Evolutionary conservation across 139 green algal genomes (phyloP).

Genomic region (Gonium pectorale): DNA sequence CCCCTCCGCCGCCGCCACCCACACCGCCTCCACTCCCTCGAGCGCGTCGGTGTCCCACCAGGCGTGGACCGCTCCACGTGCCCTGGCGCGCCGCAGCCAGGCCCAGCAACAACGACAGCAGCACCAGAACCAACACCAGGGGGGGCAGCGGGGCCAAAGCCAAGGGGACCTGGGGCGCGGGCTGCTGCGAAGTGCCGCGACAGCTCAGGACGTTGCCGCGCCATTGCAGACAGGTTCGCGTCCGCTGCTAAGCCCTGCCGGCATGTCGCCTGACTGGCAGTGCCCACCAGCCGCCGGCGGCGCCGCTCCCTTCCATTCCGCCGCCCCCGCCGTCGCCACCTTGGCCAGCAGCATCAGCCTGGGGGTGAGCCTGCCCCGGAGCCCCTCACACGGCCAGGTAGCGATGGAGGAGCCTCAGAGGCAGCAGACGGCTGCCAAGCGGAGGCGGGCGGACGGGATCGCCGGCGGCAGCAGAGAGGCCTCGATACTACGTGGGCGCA

Average conservation of each 20-base stretch:
- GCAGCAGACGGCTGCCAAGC: too few species aligned
- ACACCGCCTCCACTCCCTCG: neutral
- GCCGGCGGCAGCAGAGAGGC: too few species aligned
- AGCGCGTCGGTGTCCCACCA: neutral
- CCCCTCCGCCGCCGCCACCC: neutral
- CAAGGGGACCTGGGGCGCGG: neutral
- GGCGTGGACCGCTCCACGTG: neutral
- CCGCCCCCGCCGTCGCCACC: too few species aligned
- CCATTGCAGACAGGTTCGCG: neutral
- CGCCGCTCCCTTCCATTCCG: neutral
- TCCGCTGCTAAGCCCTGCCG: too few species aligned
- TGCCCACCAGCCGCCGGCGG: too few species aligned
- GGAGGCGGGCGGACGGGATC: too few species aligned
- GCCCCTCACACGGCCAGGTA: too few species aligned
- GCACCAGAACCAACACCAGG: neutral
- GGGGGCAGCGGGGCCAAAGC: neutral
- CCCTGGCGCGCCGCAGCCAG: too few species aligned
- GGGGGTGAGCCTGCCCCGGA: neutral
- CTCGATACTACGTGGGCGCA: too few species aligned
- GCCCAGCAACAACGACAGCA: neutral
- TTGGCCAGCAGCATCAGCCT: neutral
- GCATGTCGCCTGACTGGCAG: too few species aligned
- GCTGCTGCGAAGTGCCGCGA: neutral
- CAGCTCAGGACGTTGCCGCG: neutral
- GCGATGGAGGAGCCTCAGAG: too few species aligned